Conservation (phyloP, 75 land plant genomes). For the Selaginella tamariscina region DNA sequence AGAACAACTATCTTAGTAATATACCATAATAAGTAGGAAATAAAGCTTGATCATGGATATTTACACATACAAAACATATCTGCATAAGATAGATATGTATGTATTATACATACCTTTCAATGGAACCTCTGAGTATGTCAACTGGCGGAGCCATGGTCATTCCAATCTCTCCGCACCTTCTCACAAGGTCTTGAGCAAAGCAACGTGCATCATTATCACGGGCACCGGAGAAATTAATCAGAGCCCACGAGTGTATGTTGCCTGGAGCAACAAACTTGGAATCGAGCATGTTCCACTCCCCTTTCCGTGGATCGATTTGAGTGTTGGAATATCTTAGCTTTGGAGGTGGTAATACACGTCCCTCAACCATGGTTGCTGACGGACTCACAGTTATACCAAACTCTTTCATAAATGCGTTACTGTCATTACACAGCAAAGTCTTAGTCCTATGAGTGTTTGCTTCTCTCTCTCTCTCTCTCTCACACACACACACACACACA, state of each 20-base stretch:
- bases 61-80: constrained; percentile 25
- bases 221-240: constrained; percentile 61
- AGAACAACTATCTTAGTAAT: too few species aligned
- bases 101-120: neutral
- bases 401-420: constrained; percentile 36
- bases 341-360: constrained; percentile 71
- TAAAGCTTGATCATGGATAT: too few species aligned
- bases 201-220: constrained; percentile 35
- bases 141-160: constrained; percentile 36
- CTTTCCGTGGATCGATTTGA: constrained; percentile 36
- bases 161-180: constrained; percentile 53
- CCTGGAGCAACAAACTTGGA: constrained; percentile 59
- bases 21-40: too few species aligned
- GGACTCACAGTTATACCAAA: constrained; percentile 49
- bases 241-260: constrained; percentile 46
- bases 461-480: too few species aligned
- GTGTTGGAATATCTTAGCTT: constrained; percentile 58
- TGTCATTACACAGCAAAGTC: too few species aligned
- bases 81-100: constrained; percentile 30
- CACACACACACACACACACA: too few species aligned
- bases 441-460: too few species aligned
- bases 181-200: constrained; percentile 38
- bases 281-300: constrained; percentile 56
- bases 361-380: constrained; percentile 51
- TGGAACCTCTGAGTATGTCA: constrained; percentile 33